phyloP scores from a whole-genome alignment of 495 filamentous ascomycete species.

The Amphirosellinia nigrospora region DNA sequence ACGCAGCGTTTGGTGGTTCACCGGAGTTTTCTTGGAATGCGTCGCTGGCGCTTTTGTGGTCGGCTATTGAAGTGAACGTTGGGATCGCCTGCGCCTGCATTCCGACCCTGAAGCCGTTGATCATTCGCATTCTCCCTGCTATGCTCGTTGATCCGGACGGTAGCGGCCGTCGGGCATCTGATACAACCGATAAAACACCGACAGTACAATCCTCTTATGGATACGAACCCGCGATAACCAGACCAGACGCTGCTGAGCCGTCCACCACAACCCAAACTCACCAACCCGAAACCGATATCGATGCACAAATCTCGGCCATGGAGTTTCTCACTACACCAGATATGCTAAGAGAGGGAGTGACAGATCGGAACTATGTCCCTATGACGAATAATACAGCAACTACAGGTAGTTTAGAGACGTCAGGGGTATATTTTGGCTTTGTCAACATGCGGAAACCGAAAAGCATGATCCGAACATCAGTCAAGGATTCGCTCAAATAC shows the following conservation, averaged over 20 bases:
- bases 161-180: slow-evolving; percentile 33
- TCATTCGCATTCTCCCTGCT: slow-evolving; percentile 74
- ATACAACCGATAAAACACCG: slow-evolving; percentile 20
- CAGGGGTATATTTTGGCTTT: slow-evolving; percentile 72
- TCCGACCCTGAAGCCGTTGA: slow-evolving; percentile 85
- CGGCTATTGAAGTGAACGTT: slow-evolving; percentile 85
- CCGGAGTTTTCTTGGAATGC: slow-evolving; percentile 69
- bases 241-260: slow-evolving; percentile 17
- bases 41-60: slow-evolving; percentile 90
- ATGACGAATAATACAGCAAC: slow-evolving; percentile 12
- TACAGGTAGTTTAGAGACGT: slow-evolving; percentile 8
- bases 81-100: slow-evolving; percentile 89
- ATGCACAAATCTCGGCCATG: slow-evolving; percentile 57
- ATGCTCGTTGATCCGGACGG: slow-evolving; percentile 62
- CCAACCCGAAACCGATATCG: slow-evolving; percentile 29
- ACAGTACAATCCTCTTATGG: slow-evolving; percentile 30
- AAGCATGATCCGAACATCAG: slow-evolving; percentile 69
- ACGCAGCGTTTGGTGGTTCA: slow-evolving; percentile 43
- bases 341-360: slow-evolving; percentile 31
- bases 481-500: slow-evolving; percentile 55
- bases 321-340: slow-evolving; percentile 66
- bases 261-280: slow-evolving; percentile 35
- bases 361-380: slow-evolving; percentile 4
- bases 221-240: slow-evolving; percentile 15
- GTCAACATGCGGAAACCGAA: slow-evolving; percentile 80